Conservation (phyloP, 257 asterid species). For the Ilex asprella region DNA sequence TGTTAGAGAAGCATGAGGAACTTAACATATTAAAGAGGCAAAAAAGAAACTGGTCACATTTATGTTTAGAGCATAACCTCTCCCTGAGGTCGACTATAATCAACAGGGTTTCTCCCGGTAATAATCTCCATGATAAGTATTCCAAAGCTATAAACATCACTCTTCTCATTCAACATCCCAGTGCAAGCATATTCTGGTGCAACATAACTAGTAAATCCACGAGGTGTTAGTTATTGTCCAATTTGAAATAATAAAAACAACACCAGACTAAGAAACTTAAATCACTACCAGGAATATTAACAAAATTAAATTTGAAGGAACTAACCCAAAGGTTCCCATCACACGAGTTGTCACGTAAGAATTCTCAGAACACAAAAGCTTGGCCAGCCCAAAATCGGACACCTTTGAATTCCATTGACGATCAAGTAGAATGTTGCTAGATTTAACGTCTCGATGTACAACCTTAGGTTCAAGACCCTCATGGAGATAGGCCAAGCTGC, state of each 20-base stretch:
- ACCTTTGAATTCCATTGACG: conserved; percentile 81
- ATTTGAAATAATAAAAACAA: neutral
- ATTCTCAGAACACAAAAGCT: conserved; percentile 78
- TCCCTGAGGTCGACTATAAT: conserved; percentile 63
- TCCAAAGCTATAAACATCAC: conserved; percentile 90
- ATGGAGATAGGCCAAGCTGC: conserved; percentile 85
- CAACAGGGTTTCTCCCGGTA: conserved; percentile 86
- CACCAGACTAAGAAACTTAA: neutral
- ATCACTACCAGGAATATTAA: neutral
- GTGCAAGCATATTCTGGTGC: conserved; percentile 98
- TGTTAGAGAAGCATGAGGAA: conserved; percentile 1
- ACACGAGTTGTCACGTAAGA: conserved; percentile 86
- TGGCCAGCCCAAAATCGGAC: conserved; percentile 96
- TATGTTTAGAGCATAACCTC: conserved; percentile 49
- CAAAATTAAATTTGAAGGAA: conserved; percentile 11
- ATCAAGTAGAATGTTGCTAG: conserved; percentile 82
- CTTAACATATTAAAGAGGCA: neutral
- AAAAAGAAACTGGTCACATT: conserved; percentile 4
- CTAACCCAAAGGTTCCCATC: conserved; percentile 97
- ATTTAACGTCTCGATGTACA: conserved; percentile 93
- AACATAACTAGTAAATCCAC: conserved; percentile 52
- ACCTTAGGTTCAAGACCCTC: conserved; percentile 98
- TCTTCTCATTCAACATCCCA: conserved; percentile 89
- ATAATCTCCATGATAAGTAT: conserved; percentile 90
- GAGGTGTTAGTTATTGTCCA: neutral